Evolutionary conservation across 2,329 filamentous ascomycete species (phyloP).

Genomic region (Pseudogymnoascus destructans): DNA sequence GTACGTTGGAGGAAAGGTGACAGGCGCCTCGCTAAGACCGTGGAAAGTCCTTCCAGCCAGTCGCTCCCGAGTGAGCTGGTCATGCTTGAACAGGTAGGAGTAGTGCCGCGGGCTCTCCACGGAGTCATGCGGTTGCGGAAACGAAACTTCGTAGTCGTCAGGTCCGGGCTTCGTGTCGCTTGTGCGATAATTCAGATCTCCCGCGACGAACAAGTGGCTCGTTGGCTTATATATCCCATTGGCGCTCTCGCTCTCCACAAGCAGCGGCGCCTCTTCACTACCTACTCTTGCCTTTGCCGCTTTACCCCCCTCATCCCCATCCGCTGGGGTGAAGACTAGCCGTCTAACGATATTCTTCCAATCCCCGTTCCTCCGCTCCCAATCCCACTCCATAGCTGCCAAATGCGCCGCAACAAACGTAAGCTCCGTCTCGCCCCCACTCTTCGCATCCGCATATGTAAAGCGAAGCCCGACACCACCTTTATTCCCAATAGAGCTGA

Average conservation of each 20-base stretch:
- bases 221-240: constrained; percentile 54
- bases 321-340: constrained; percentile 52
- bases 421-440: constrained; percentile 40
- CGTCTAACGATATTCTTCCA: constrained; percentile 75
- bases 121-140: constrained; percentile 45
- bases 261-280: constrained; percentile 32
- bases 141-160: constrained; percentile 37
- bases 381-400: constrained; percentile 71
- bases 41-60: constrained; percentile 59
- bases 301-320: constrained; percentile 24
- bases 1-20: constrained; percentile 84
- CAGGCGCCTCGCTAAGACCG: constrained; percentile 58
- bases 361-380: constrained; percentile 66
- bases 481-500: constrained; percentile 89
- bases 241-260: constrained; percentile 35
- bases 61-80: constrained; percentile 69
- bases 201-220: constrained; percentile 71
- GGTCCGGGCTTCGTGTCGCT: constrained; percentile 49
- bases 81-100: constrained; percentile 51
- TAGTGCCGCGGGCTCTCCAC: constrained; percentile 47
- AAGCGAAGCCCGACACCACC: constrained; percentile 73
- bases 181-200: constrained; percentile 93
- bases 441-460: constrained; percentile 36
- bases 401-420: constrained; percentile 85
- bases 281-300: constrained; percentile 15